Evolutionary conservation across 1,284 basidiomycete species (phyloP).

Genomic region (Schizophyllum amplum): DNA sequence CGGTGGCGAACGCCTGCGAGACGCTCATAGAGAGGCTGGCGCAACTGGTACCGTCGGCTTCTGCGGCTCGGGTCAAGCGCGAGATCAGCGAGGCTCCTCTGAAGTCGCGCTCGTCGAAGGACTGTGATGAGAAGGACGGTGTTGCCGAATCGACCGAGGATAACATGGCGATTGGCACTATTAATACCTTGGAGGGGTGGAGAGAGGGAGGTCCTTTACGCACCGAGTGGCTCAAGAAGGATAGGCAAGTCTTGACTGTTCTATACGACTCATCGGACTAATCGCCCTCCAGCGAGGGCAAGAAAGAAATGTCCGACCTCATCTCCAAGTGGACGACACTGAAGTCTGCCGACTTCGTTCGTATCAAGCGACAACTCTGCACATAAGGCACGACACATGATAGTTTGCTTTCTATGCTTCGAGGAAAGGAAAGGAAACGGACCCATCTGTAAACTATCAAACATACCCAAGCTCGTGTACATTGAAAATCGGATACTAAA

Average conservation of each 20-base stretch:
- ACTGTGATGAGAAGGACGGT: slow-evolving; percentile 22
- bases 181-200: slow-evolving; percentile 34
- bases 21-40: slow-evolving; percentile 39
- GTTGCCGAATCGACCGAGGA: slow-evolving; percentile 20
- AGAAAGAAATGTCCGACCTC: slow-evolving; percentile 39
- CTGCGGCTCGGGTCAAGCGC: slow-evolving; percentile 26
- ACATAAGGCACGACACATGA: slow-evolving; percentile 26
- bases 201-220: slow-evolving; percentile 35
- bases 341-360: slow-evolving; percentile 38
- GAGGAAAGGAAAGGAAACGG: no score
- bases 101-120: neutral
- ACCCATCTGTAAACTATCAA: no score
- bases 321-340: slow-evolving; percentile 36
- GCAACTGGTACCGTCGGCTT: slow-evolving; percentile 21
- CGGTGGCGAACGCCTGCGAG: slow-evolving; percentile 40
- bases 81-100: slow-evolving; percentile 28
- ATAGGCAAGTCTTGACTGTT: slow-evolving; percentile 29
- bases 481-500: no score
- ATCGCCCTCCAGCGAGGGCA: slow-evolving; percentile 33
- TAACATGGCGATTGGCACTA: slow-evolving; percentile 14
- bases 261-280: slow-evolving; percentile 10
- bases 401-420: neutral
- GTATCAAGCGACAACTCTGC: slow-evolving; percentile 40
- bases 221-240: slow-evolving; percentile 44
- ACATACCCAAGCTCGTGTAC: no score